Evolutionary conservation across 1,284 basidiomycete genomes (phyloP).

Genomic region (Ustilago sp.): DNA sequence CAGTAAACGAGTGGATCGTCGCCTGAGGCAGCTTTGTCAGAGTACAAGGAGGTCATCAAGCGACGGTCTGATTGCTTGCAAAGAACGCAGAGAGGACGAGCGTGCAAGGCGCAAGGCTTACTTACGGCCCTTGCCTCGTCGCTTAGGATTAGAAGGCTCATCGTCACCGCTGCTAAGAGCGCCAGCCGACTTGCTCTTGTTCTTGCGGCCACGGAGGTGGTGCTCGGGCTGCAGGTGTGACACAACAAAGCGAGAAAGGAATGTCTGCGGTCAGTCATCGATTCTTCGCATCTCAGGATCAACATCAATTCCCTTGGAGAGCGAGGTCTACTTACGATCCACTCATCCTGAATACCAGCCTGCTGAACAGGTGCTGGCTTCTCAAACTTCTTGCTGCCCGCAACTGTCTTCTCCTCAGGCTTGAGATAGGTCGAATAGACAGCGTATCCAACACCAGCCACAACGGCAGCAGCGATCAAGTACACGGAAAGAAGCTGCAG

Average conservation of each 20-base stretch:
- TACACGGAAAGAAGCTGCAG: slow-evolving; percentile 64
- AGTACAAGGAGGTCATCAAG: neutral
- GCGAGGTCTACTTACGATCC: slow-evolving; percentile 43
- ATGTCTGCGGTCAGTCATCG: slow-evolving; percentile 11
- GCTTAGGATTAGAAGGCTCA: slow-evolving; percentile 47
- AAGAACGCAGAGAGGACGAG: neutral
- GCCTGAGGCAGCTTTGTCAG: neutral
- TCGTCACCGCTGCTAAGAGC: slow-evolving; percentile 55
- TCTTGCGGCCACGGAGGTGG: slow-evolving; percentile 43
- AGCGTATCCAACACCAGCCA: slow-evolving; percentile 47
- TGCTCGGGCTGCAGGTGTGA: slow-evolving; percentile 29
- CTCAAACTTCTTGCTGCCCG: slow-evolving; percentile 51
- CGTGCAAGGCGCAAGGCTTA: slow-evolving; percentile 1
- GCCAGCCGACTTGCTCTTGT: slow-evolving; percentile 36
- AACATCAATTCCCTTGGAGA: neutral
- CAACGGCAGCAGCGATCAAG: slow-evolving; percentile 38
- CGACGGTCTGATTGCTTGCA: neutral
- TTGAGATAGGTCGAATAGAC: slow-evolving; percentile 49
- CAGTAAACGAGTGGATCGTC: neutral
- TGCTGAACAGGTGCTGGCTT: slow-evolving; percentile 33
- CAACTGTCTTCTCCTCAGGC: slow-evolving; percentile 25
- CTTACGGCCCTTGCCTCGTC: slow-evolving; percentile 49
- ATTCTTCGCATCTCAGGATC: neutral
- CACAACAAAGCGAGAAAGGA: neutral
- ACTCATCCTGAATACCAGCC: slow-evolving; percentile 43